Evolutionary conservation across 768 basidiomycete genomes (phyloP).

Genomic region (Lentinula raphanica): DNA sequence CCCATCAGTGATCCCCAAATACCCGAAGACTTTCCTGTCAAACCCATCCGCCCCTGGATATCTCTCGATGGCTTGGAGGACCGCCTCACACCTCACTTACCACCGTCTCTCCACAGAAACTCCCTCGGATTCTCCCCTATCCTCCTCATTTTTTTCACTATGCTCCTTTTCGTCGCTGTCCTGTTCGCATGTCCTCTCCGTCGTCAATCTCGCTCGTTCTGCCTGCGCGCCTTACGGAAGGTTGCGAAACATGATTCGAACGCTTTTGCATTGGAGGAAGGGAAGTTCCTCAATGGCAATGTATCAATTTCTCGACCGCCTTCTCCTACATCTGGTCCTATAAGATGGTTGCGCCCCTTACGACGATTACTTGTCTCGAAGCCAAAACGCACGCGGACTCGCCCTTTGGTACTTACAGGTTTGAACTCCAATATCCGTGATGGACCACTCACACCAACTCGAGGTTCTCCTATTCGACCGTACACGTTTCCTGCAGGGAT

Average conservation of each 20-base stretch:
- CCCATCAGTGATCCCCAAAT: conserved; percentile 72
- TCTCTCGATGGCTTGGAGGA: conserved; percentile 55
- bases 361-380: conserved; percentile 12
- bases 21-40: conserved; percentile 50
- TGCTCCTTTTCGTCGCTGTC: conserved; percentile 37
- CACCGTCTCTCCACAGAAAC: conserved; percentile 52
- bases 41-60: conserved; percentile 57
- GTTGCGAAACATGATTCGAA: conserved; percentile 30
- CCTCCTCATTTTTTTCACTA: conserved; percentile 50
- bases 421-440: conserved; percentile 21
- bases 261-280: conserved; percentile 50
- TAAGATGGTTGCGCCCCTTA: conserved; percentile 29
- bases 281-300: conserved; percentile 21
- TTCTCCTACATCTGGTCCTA: conserved; percentile 27
- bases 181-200: conserved; percentile 53
- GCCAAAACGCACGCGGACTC: conserved; percentile 25
- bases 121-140: conserved; percentile 73
- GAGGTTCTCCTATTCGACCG: conserved; percentile 33
- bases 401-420: conserved; percentile 15
- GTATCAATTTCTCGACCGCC: conserved; percentile 22
- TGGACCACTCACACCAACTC: conserved; percentile 20
- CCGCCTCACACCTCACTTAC: conserved; percentile 60
- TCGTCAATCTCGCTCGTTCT: conserved; percentile 42
- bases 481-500: conserved; percentile 27
- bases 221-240: conserved; percentile 38